These are phyloP conservation scores for Epithemia pelagica DNA, from an alignment of 108 stramenopile genomes.

Conservation along the genomic window DNA sequence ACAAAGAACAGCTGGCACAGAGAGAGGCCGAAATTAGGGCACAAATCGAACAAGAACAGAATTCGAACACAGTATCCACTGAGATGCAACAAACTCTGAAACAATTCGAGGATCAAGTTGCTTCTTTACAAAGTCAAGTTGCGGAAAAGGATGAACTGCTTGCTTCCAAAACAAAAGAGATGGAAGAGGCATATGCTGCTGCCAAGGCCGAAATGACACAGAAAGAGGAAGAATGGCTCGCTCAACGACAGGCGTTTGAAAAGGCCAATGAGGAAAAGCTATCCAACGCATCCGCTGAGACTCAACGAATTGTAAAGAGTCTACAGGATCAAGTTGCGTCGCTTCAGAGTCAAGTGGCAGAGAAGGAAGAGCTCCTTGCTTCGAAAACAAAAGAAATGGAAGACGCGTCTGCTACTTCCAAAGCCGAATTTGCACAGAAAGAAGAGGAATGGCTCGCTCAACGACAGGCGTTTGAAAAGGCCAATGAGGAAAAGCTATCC, in stretches of 20 bases:
- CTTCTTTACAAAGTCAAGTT: neutral
- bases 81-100: constrained; percentile 4
- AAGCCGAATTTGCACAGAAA: neutral
- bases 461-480: neutral
- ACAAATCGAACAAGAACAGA: constrained; percentile 1
- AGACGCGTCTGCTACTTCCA: neutral
- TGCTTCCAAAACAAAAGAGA: constrained; percentile 7
- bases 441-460: neutral
- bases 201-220: neutral
- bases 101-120: neutral
- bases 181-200: neutral
- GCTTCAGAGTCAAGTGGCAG: neutral
- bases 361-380: constrained; percentile 19
- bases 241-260: neutral
- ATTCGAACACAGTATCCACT: no score
- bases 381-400: constrained; percentile 5
- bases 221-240: neutral
- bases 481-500: neutral
- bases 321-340: neutral
- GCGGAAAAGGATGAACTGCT: constrained; percentile 18
- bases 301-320: neutral
- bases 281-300: constrained; percentile 4
- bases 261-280: constrained; percentile 1
- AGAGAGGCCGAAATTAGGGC: constrained; percentile 14
- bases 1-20: constrained; percentile 19